Percentiles rank a stretch among this genome's conserved stretches.
Conservation (phyloP, 768 basidiomycete species). For the Termitomyces eurrhizus region DNA sequence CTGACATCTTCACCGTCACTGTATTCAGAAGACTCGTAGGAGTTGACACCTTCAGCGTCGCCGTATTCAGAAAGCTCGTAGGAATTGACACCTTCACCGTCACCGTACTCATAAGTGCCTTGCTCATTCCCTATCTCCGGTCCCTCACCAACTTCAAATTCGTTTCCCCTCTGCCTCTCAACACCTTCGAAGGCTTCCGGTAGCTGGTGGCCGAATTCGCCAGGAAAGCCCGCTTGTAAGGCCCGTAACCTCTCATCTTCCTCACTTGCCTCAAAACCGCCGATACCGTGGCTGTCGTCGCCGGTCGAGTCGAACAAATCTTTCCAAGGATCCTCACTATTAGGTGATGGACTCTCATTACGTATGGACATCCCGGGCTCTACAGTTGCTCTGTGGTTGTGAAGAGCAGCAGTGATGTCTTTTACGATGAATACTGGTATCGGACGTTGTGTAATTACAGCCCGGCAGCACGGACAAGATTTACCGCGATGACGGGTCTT, state of each 20-base stretch:
- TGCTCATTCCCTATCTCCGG: slow-evolving; percentile 24
- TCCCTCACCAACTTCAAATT: slow-evolving; percentile 28
- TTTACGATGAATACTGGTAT: slow-evolving; percentile 70
- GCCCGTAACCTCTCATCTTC: slow-evolving; percentile 19
- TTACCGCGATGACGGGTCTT: slow-evolving; percentile 64
- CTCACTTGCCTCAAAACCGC: slow-evolving; percentile 20
- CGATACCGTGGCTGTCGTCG: slow-evolving; percentile 7
- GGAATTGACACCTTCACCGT: slow-evolving; percentile 12
- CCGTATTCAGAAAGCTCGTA: slow-evolving; percentile 9
- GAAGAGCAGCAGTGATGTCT: slow-evolving; percentile 46
- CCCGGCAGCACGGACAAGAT: slow-evolving; percentile 70
- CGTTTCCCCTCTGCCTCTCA: slow-evolving; percentile 15
- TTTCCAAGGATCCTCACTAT: slow-evolving; percentile 29
- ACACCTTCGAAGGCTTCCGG: slow-evolving; percentile 2
- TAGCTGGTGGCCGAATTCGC: slow-evolving; percentile 4
- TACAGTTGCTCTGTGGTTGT: slow-evolving; percentile 23
- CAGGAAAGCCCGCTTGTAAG: slow-evolving; percentile 4
- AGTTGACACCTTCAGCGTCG: slow-evolving; percentile 13
- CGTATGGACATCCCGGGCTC: background rate
- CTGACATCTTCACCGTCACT: slow-evolving; percentile 10
- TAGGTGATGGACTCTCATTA: slow-evolving; percentile 23
- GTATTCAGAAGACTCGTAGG: slow-evolving; percentile 3
- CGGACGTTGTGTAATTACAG: slow-evolving; percentile 52
- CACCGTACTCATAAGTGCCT: slow-evolving; percentile 19
- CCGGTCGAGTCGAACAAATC: slow-evolving; percentile 16